phyloP scores from a whole-genome alignment of 2,329 filamentous ascomycete species.

The Rhinocladiella similis region DNA sequence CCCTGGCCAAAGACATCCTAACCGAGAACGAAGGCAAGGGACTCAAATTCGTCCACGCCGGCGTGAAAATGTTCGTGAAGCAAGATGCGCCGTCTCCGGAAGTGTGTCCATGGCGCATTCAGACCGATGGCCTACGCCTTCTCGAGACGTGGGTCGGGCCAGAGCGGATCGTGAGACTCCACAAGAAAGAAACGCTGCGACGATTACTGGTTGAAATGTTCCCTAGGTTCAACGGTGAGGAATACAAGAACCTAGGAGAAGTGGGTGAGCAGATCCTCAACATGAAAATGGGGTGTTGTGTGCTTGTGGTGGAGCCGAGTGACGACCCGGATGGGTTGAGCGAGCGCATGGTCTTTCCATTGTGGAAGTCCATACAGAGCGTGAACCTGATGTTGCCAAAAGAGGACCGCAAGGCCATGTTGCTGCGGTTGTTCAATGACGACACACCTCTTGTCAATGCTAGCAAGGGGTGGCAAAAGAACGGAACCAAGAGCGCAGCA shows the following conservation, averaged over 20 bases:
- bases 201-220: constrained; percentile 95
- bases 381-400: constrained; percentile 98
- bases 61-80: constrained; percentile 99
- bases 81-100: constrained; percentile 86
- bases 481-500: neutral
- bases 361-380: constrained; percentile 91
- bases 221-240: constrained; percentile 75
- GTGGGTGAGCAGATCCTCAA: constrained; percentile 80
- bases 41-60: constrained; percentile 93
- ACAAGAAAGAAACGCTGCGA: constrained; percentile 75
- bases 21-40: constrained; percentile 84
- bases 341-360: constrained; percentile 82
- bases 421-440: constrained; percentile 88
- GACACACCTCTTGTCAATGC: constrained; percentile 77
- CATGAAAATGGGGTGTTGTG: constrained; percentile 87
- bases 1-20: constrained; percentile 80
- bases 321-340: constrained; percentile 59
- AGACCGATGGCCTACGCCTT: constrained; percentile 89
- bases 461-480: constrained; percentile 21
- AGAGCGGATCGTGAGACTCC: constrained; percentile 71
- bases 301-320: constrained; percentile 78
- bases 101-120: constrained; percentile 91
- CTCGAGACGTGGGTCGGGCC: constrained; percentile 86
- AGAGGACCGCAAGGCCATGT: constrained; percentile 90
- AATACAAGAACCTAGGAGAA: constrained; percentile 76